Evolutionary conservation across 495 filamentous ascomycete species (phyloP), one percentile per base, ranked within the genome.

Genomic region (Aspergillus ostianus): DNA sequence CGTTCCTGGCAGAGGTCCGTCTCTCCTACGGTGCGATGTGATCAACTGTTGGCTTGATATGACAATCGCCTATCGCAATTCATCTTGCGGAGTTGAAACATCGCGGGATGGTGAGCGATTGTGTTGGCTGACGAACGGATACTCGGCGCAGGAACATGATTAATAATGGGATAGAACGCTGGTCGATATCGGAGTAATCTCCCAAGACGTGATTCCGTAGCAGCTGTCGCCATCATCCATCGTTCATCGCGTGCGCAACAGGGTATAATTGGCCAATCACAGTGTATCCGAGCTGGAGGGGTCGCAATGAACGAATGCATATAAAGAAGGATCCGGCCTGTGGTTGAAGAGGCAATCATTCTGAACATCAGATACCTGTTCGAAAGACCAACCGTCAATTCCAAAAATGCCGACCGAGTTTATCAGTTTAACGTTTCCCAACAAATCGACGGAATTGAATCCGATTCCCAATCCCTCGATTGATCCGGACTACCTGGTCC

Each of bases 341-440:
- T 15, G 36, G 36, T 41, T 17, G 36, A 41, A 17, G 36, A 13
- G 12, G 36, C 36, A 41, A 10, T 15, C 36, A 17, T 41, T 41
- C 36, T 15, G 13, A 15, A 1, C 10, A 41, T 15, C 10, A 12
- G 30, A 7, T 32, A 32, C 10, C 30, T 4, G 1, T 32, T 32
- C 10, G 8, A 41, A 15, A 15, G 13, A 0, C 19, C 64, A 75
- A 59, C 32, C 4, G 2, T 26, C 23, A 26, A 26, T 26, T 4
- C 2, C 23, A 26, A 26, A 26, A 26, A 82, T 82, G 80, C 77
- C 81, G 45, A 76, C 73, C 58, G 81, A 82, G 72, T 84, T 82
- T 64, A 84, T 84, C 59, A 80, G 77, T 60, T 44, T 80, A 27
- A 82, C 79, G 5, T 80, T 78, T 51, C 74, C 78, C 21, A 82